Evolutionary conservation across 2,329 filamentous ascomycete genomes (phyloP).

Genomic region (Cytospora chrysosperma): DNA sequence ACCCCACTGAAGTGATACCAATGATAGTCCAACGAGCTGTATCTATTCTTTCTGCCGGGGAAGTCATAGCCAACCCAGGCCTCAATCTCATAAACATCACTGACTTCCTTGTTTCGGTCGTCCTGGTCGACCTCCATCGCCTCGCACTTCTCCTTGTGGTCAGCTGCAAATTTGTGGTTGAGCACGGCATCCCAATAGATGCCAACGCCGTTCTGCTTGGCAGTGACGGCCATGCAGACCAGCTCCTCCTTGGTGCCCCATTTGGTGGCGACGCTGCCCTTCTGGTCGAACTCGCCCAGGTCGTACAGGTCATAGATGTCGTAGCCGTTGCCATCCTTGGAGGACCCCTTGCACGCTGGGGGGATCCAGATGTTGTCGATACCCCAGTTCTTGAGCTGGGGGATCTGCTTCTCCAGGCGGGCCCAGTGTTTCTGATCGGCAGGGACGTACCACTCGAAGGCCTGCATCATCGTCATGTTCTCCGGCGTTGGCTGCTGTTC

Average conservation of each 20-base stretch:
- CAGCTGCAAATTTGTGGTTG: slow-evolving; percentile 73
- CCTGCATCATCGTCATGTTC: slow-evolving; percentile 64
- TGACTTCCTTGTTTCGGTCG: slow-evolving; percentile 57
- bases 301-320: slow-evolving; percentile 70
- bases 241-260: slow-evolving; percentile 69
- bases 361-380: slow-evolving; percentile 69
- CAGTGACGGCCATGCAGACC: slow-evolving; percentile 49
- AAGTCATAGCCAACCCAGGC: slow-evolving; percentile 72
- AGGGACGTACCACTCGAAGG: slow-evolving; percentile 73
- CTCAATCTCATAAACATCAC: slow-evolving; percentile 62
- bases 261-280: slow-evolving; percentile 63
- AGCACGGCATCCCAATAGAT: slow-evolving; percentile 72
- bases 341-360: slow-evolving; percentile 68
- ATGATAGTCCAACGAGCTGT: slow-evolving; percentile 65
- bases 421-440: slow-evolving; percentile 63
- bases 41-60: slow-evolving; percentile 58
- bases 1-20: slow-evolving; percentile 71
- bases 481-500: slow-evolving; percentile 35
- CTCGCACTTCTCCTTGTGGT: slow-evolving; percentile 61
- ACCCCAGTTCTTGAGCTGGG: slow-evolving; percentile 59
- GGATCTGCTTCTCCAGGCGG: slow-evolving; percentile 55
- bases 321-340: slow-evolving; percentile 64
- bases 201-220: slow-evolving; percentile 56
- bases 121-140: slow-evolving; percentile 63
- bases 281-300: slow-evolving; percentile 73